Percentiles rank a stretch among this genome's conserved stretches.
Evolutionary conservation across 371 early-diverging fungal species (phyloP).

Genomic region (Coemansia linderi): DNA sequence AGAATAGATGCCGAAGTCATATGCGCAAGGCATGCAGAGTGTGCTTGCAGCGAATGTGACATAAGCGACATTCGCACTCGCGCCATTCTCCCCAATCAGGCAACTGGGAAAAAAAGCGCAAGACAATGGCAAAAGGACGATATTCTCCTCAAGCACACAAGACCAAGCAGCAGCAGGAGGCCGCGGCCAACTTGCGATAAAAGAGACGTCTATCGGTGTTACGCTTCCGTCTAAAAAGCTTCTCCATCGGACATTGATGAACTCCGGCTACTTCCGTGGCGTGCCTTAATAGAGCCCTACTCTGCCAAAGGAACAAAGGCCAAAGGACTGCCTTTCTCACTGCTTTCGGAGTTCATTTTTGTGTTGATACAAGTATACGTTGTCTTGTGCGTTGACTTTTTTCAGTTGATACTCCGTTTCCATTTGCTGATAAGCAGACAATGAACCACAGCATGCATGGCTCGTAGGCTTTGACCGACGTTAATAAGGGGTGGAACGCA

Average conservation of each 20-base stretch:
- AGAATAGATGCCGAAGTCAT: constrained; percentile 28
- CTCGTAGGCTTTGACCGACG: neutral
- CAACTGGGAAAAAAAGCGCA: neutral
- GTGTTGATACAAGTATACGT: neutral
- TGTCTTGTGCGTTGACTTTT: constrained; percentile 5
- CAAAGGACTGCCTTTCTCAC: neutral
- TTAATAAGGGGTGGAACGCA: neutral
- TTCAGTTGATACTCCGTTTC: neutral
- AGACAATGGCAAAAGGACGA: neutral
- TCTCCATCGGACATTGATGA: neutral
- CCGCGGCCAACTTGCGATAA: too few species aligned
- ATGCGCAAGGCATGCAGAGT: constrained; percentile 6
- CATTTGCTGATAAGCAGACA: neutral
- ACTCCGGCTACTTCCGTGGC: neutral
- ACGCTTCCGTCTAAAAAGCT: neutral
- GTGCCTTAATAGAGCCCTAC: neutral
- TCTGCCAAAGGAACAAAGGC: neutral
- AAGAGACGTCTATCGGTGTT: neutral
- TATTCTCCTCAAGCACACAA: neutral
- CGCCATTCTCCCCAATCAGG: constrained; percentile 1
- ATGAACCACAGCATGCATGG: neutral
- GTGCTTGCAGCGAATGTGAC: neutral
- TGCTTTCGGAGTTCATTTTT: neutral
- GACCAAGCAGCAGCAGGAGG: neutral
- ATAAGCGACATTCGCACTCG: neutral